Evolutionary conservation across 371 early-diverging fungal genomes (phyloP).

Genomic region (Conidiobolus incongruus): DNA sequence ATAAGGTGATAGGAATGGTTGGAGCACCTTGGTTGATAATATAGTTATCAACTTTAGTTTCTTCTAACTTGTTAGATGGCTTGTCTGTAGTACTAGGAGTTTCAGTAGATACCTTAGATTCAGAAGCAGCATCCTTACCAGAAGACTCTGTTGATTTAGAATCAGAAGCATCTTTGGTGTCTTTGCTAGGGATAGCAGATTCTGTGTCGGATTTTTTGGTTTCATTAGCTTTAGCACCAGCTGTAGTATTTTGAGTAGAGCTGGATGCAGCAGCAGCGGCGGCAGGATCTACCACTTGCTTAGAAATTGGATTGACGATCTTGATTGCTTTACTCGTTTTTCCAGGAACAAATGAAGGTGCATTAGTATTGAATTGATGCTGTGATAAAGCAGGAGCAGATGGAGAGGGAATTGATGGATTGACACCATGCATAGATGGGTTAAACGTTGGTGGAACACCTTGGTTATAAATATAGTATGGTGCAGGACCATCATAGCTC

Average conservation of each 20-base stretch:
- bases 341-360: slow-evolving; percentile 1
- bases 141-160: too few species aligned
- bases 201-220: slow-evolving; percentile 16
- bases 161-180: too few species aligned
- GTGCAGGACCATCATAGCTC: neutral
- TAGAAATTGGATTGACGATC: slow-evolving; percentile 4
- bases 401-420: neutral
- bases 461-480: neutral
- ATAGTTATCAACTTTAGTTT: slow-evolving; percentile 11
- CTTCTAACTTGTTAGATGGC: slow-evolving; percentile 15
- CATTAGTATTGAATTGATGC: neutral
- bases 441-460: neutral
- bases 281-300: slow-evolving; percentile 1
- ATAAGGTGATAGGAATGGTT: too few species aligned
- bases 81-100: slow-evolving; percentile 13
- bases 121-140: too few species aligned
- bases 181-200: slow-evolving; percentile 14
- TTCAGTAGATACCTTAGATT: too few species aligned
- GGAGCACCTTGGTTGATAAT: slow-evolving; percentile 9
- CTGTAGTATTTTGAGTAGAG: slow-evolving; percentile 3
- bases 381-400: neutral
- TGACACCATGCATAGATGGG: neutral
- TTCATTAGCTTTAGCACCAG: slow-evolving; percentile 19
- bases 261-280: slow-evolving; percentile 5
- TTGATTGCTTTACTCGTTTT: slow-evolving; percentile 3